These are phyloP conservation scores for Thalassiosira mediterranea DNA, from an alignment of 352 stramenopile species.

Conservation along the genomic window DNA sequence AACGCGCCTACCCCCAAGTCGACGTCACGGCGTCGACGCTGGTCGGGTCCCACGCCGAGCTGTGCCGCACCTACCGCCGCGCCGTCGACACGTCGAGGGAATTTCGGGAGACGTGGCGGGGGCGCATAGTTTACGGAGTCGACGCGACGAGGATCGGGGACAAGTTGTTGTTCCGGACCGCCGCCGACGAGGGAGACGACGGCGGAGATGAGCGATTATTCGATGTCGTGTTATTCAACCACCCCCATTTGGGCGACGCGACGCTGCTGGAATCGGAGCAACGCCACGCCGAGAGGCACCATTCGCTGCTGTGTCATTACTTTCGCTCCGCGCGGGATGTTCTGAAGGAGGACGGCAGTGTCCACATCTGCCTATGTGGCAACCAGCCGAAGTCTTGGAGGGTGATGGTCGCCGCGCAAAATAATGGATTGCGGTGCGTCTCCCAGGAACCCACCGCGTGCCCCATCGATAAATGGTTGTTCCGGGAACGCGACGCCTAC, in stretches of 20 bases:
- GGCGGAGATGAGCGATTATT: conserved; percentile 28
- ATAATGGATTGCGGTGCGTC: conserved; percentile 33
- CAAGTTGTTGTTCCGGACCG: too few relatives aligned
- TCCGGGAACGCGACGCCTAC: conserved; percentile 9
- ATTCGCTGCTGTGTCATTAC: conserved; percentile 66
- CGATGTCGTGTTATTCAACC: conserved; percentile 73
- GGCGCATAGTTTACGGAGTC: conserved; percentile 49
- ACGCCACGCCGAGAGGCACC: conserved; percentile 54
- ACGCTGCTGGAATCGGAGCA: conserved; percentile 42
- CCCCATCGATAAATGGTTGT: conserved; percentile 45
- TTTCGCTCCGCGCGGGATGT: conserved; percentile 54
- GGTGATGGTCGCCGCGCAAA: conserved; percentile 39
- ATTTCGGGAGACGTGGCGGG: conserved; percentile 40
- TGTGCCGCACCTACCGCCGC: conserved; percentile 48
- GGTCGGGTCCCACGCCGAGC: conserved; percentile 27
- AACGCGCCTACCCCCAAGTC: conserved; percentile 54
- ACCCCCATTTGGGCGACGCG: conserved; percentile 66
- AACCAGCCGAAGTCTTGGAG: conserved; percentile 66
- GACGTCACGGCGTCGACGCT: conserved; percentile 59
- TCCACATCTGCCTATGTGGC: conserved; percentile 68
- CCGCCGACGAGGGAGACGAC: too few relatives aligned
- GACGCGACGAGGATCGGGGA: conserved; percentile 65
- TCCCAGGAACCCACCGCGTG: conserved; percentile 29
- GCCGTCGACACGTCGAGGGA: conserved; percentile 32
- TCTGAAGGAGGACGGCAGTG: conserved; percentile 19